Percentiles rank a stretch among this genome's conserved stretches.
Conservation (phyloP, 345 rosid genomes). For the Punica granatum region DNA sequence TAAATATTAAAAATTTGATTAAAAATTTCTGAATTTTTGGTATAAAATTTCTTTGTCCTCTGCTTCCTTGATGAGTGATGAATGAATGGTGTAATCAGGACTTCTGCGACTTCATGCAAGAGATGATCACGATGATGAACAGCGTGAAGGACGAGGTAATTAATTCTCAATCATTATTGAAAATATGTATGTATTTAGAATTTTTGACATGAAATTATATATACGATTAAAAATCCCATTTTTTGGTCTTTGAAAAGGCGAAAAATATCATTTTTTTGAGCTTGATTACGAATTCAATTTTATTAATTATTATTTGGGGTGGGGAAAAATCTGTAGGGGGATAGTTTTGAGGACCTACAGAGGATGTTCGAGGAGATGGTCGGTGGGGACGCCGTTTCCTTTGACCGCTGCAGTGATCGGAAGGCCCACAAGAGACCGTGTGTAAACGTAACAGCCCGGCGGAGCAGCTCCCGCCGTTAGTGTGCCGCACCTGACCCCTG, state of each 20-base stretch:
- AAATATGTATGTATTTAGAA: no score
- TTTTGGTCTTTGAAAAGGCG: no score
- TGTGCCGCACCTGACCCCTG: not conserved
- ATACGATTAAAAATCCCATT: no score
- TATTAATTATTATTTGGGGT: not conserved
- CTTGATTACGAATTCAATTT: no score
- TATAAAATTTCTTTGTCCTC: not conserved
- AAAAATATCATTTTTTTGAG: no score
- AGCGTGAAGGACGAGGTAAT: conserved; percentile 70
- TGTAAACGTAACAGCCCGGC: conserved; percentile 27
- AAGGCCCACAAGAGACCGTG: conserved; percentile 40
- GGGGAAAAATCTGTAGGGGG: conserved; percentile 29
- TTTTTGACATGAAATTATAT: not conserved
- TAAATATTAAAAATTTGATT: no score
- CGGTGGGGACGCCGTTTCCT: conserved; percentile 36
- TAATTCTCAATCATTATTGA: not conserved
- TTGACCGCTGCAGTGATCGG: conserved; percentile 19
- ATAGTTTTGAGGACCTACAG: conserved; percentile 82
- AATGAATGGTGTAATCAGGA: conserved; percentile 36
- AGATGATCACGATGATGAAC: conserved; percentile 89
- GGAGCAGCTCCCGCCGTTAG: conserved; percentile 24
- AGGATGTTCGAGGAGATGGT: conserved; percentile 84
- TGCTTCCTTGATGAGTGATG: conserved; percentile 6
- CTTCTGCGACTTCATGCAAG: conserved; percentile 81
- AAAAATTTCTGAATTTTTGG: not conserved